These are phyloP conservation scores for Agrocybe pediades DNA, from an alignment of 768 basidiomycete genomes.

Conservation along the genomic window DNA sequence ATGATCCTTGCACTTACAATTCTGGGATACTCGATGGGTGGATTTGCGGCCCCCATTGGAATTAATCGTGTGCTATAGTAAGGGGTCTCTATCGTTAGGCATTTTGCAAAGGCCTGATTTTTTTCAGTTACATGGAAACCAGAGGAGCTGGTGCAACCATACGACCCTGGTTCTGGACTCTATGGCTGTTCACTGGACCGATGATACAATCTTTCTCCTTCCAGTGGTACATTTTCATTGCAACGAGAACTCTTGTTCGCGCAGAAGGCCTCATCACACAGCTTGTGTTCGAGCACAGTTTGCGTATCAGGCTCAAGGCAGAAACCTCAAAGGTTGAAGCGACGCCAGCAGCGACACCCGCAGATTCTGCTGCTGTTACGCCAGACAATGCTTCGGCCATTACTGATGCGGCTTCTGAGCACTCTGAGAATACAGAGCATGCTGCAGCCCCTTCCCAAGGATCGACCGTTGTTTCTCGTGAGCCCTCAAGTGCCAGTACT, in stretches of 20 bases:
- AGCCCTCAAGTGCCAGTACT: background rate
- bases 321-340: conserved; percentile 13
- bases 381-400: background rate
- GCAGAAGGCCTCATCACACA: conserved; percentile 45
- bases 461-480: background rate
- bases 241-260: conserved; percentile 41
- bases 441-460: background rate
- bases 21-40: conserved; percentile 24
- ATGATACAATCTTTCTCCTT: conserved; percentile 41
- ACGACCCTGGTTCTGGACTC: conserved; percentile 73
- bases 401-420: background rate
- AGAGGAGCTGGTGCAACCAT: conserved; percentile 44
- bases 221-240: conserved; percentile 57
- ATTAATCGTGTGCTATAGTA: conserved; percentile 41
- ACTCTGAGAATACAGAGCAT: background rate
- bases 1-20: conserved; percentile 28
- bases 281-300: conserved; percentile 42
- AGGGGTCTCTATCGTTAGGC: background rate
- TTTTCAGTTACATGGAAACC: conserved; percentile 57
- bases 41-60: conserved; percentile 40
- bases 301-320: conserved; percentile 64
- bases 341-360: background rate
- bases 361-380: background rate
- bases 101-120: background rate
- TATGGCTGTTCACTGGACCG: conserved; percentile 51